Base-by-base conservation (phyloP, 306 rosid species). In the Pyrus bretschneideri region DNA sequence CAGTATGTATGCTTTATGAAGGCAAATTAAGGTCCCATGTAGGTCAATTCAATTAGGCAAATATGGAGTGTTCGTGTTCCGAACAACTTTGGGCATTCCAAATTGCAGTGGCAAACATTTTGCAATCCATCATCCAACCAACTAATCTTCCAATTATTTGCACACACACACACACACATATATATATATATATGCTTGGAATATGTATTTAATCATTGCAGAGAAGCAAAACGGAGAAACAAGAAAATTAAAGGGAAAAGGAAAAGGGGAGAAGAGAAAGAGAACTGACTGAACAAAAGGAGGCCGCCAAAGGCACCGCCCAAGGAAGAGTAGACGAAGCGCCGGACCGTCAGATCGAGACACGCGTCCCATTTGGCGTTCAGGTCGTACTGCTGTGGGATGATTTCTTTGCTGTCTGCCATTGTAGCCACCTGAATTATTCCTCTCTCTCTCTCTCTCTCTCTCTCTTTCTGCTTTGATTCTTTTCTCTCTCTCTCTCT, bases 351-450 rank as follows among this genome's bases (percentile, higher is more conserved):
- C 81, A 84, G 86, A 82, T 87, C 90, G 70, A 87, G 64, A 31
- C 90, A 87, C 5, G 90, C 88, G 23, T 87, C 90, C 85, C 85
- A 82, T 55, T 84, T 87, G 73, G 90, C 90, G 76, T 82, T 70
- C 44, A 84, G 62, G 72, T 87, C 88, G 83, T 76, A 73, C 79
- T 71, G 78, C 11, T 86, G 81, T 25, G 87, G 77, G 18, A 86
- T 67, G 66, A 52, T 58, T 69, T 63, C 76, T 30, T 73, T 78
- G 70, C 80, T 68, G 17, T 80, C 85, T 19, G 74, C 78, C 90
- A 84, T 84, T 64, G 21, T 51, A 51, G 58, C 60, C 69, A 17
- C 69, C 46, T 13, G 9, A 25, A 25, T 22, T 23, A 27, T 52
- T 19, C 59, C 33, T 15, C 15, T 21, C 6, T 11, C 61, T 33